These are phyloP conservation scores for Vaccinium vitisidaea DNA, from an alignment of 148 eudicot genomes.

Conservation along the genomic window DNA sequence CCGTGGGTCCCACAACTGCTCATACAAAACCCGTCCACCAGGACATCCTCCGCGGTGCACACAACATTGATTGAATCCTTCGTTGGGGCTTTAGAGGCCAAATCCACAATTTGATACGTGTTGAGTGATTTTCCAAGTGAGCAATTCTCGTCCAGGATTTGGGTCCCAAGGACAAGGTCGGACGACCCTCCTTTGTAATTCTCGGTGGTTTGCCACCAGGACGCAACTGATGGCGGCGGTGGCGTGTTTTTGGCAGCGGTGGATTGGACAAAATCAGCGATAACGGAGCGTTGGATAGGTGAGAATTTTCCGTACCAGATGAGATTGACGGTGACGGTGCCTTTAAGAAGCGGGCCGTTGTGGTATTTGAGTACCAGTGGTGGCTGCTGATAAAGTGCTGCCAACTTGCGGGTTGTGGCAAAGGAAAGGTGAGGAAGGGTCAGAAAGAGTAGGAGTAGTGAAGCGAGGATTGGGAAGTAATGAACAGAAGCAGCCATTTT, in stretches of 20 bases:
- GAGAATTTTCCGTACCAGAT: conserved; percentile 58
- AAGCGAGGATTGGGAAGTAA: conserved; percentile 9
- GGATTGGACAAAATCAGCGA: conserved; percentile 34
- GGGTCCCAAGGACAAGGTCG: conserved; percentile 29
- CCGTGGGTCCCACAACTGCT: conserved; percentile 45
- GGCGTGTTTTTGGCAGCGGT: conserved; percentile 8
- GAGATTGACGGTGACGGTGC: conserved; percentile 40
- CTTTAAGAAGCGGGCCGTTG: conserved; percentile 45
- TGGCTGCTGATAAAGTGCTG: conserved; percentile 29
- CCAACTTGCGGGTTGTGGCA: conserved; percentile 14
- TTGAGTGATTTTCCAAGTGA: conserved; percentile 40
- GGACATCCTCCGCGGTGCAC: conserved; percentile 41
- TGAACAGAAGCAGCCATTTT: conserved; percentile 24
- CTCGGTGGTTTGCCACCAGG: conserved; percentile 47
- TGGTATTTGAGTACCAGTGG: conserved; percentile 41
- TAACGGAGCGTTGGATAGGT: conserved; percentile 38
- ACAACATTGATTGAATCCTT: conserved; percentile 37
- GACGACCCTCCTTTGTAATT: conserved; percentile 32
- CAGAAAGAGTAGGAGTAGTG: conserved; percentile 7
- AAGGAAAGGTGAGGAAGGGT: not conserved
- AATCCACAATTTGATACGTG: conserved; percentile 17
- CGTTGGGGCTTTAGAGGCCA: conserved; percentile 23
- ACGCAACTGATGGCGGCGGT: conserved; percentile 32
- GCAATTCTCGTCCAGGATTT: conserved; percentile 34
- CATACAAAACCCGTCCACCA: conserved; percentile 42